Evolutionary conservation across 1,139 yeast species (phyloP), one percentile per base, ranked within the genome.

Genomic region (Debaryomyces robertsiae): DNA sequence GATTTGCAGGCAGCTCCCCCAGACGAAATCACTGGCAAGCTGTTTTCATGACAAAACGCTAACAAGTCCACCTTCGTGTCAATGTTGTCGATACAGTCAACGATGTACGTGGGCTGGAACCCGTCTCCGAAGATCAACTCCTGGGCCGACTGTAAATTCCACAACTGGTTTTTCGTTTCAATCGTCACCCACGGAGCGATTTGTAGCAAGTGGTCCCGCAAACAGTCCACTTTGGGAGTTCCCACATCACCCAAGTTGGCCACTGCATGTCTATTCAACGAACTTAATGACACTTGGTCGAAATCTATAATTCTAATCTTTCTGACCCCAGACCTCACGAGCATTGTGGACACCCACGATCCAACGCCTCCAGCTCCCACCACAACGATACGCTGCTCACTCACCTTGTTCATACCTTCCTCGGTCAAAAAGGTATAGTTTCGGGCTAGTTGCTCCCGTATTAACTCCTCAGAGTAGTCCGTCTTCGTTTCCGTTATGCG

Each of bases 291-390:
- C 27, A 93, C 97, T 64, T 93, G 98, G 63, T 93, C 98, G 60
- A 93, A 93, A 65, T 93, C 98, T 45, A 93, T 82, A 46, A 93
- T 75, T 52, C 91, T 77, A 40, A 93, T 65, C 44, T 78, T 77
- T 11, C 84, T 83, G 27, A 91, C 84, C 9, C 98, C 98, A 6
- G 96, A 86, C 53, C 98, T 79, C 1, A 87, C 87, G 44, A 93
- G 73, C 89, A 94, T 89, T 2, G 96, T 85, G 6, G 90, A 85
- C 9, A 85, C 96, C 94, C 96, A 91, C 0, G 98, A 90, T 2
- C 98, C 98, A 27, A 93, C 98, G 35, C 98, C 98, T 39, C 98
- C 98, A 7, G 93, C 95, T 22, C 98, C 98, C n/a, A 93, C 96
- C 13, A 93, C 86, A 3, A 89, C 84, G 2, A 93, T 79, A 45